phyloP scores from a whole-genome alignment of 176 grass and related monocot species.

The maize (Zea mays) region DNA sequence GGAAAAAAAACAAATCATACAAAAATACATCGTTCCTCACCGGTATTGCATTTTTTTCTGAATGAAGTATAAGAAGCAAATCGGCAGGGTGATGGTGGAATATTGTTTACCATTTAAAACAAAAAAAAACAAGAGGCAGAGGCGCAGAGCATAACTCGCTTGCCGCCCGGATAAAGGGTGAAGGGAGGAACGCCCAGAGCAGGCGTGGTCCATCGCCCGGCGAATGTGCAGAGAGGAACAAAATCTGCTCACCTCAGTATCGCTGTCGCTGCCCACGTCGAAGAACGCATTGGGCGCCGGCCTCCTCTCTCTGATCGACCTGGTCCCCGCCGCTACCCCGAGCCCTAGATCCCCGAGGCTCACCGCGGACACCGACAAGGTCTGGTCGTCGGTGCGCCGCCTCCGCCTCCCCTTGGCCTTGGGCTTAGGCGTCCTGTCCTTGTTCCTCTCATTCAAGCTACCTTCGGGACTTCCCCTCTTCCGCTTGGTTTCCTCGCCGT shows the following conservation, averaged over 20 bases:
- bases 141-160: neutral
- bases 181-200: neutral
- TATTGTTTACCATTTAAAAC: neutral
- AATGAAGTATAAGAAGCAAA: neutral
- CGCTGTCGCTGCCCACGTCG: neutral
- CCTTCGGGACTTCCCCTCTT: neutral
- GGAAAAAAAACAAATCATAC: neutral
- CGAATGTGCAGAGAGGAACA: neutral
- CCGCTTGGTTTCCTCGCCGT: neutral
- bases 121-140: neutral
- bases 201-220: neutral
- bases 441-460: neutral
- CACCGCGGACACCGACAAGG: neutral
- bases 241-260: constrained; percentile 16
- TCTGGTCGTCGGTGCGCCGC: neutral
- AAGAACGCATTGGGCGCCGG: neutral
- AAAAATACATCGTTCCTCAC: neutral
- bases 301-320: neutral
- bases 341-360: constrained; percentile 11
- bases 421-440: neutral
- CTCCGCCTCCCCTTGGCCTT: neutral
- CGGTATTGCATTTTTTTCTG: too few relatives aligned
- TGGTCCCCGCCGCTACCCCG: constrained; percentile 3
- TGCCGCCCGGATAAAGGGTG: neutral
- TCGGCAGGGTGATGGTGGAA: neutral